Base-by-base conservation (phyloP, 2,329 filamentous ascomycete species). In the Penicillium sp. region DNA sequence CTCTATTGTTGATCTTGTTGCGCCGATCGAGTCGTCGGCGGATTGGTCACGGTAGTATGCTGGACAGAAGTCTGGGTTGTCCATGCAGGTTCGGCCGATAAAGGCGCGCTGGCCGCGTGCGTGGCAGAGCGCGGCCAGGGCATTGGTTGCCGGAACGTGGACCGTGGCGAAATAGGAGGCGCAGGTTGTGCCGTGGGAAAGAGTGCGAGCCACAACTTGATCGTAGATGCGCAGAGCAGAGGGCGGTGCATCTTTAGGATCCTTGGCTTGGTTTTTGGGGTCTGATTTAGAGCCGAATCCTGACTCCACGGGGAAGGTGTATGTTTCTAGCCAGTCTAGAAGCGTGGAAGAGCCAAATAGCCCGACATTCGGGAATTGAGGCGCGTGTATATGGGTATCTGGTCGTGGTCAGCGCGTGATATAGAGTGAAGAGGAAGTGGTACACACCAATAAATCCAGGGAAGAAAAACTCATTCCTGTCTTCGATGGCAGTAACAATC, bases 371-470 rank as follows among this genome's bases (percentile, higher is more conserved):
- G 92, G 91, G 65, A 96, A 96, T 75, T 99, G 94, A 0, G 92
- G 83, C 8, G 94, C 94, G 69, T 99, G 94, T 51, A 96, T 88
- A 70, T 99, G 94, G 0, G 94, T 96, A 71, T 99, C 92, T 92
- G 4, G 18, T 28, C 1, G 10, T 13, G n/a, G 27, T 31, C 33
- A 43, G 36, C 31, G 14, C 40, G 25, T 25, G 20, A 5, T 14
- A 24, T 2, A 16, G 10, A 48, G 25, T 24, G 48, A 14, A 51
- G 14, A 14, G 33, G 28, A 8, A 24, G 8, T 44, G 24, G 18
- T 25, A 56, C 66, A 13, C 66, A 75, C 74, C 75, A 36, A 78
- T 74, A 53, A 78, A 78, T 0, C 76, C 76, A 0, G 76, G 76
- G 49, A 76, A 76, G 54, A 76, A 76, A 54, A 76, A 76, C 14